Conservation (phyloP, 768 basidiomycete species). For the Russula vinacea region DNA sequence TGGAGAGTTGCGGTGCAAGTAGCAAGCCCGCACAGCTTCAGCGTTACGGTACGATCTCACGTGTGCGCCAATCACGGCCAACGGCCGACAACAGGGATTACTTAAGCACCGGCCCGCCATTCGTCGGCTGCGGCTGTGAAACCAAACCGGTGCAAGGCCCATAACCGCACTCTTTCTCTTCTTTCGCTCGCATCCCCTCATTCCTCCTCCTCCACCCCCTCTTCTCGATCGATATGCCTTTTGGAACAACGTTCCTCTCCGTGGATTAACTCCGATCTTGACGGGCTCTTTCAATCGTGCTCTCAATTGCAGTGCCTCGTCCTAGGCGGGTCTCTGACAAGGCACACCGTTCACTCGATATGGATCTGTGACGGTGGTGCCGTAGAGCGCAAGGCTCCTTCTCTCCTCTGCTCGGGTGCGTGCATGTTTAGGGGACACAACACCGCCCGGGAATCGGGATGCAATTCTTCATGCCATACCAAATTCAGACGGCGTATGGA, state of each 20-base stretch:
- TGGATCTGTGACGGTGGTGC: not conserved
- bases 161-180: not conserved
- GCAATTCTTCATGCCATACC: slow-evolving; percentile 6
- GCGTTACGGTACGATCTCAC: not conserved
- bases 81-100: not conserved
- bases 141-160: slow-evolving; percentile 17
- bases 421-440: not conserved
- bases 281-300: not conserved
- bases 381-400: not conserved
- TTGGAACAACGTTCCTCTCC: not conserved
- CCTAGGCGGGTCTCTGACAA: not conserved
- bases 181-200: not conserved
- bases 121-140: slow-evolving; percentile 25
- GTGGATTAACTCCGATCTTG: not conserved
- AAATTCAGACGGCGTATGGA: not conserved
- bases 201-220: not conserved
- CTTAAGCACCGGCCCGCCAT: slow-evolving; percentile 11
- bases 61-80: slow-evolving; percentile 14
- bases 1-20: slow-evolving; percentile 9
- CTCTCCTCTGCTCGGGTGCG: not conserved
- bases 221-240: not conserved
- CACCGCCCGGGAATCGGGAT: slow-evolving; percentile 9
- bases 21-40: slow-evolving; percentile 11
- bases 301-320: not conserved
- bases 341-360: not conserved